phyloP scores from a whole-genome alignment of 2,329 filamentous ascomycete species.

The Verticillium zaregamsianum region DNA sequence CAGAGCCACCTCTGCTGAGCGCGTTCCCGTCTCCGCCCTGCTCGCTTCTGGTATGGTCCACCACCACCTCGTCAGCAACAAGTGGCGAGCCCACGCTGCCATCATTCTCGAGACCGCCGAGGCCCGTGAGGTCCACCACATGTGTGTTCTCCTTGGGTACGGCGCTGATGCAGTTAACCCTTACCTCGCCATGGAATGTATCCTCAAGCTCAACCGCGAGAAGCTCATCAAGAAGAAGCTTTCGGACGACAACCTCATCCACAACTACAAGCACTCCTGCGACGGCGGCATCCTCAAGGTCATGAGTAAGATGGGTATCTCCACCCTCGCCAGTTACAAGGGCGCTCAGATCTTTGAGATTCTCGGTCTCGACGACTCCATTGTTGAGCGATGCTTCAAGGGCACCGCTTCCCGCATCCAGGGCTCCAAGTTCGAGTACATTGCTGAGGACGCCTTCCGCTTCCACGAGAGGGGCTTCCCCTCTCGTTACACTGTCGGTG shows the following conservation, averaged over 20 bases:
- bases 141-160: constrained; percentile 96
- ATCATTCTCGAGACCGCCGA: constrained; percentile 89
- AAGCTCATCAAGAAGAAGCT: constrained; percentile 89
- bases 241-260: constrained; percentile 74
- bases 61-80: constrained; percentile 91
- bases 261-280: constrained; percentile 95
- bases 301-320: constrained; percentile 99
- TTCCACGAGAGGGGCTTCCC: constrained; percentile 94
- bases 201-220: constrained; percentile 93
- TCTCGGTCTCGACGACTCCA: constrained; percentile 84
- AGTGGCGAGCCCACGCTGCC: constrained; percentile 87
- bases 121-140: constrained; percentile 95
- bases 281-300: constrained; percentile 97
- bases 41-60: constrained; percentile 91
- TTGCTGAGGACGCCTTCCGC: constrained; percentile 90
- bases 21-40: constrained; percentile 80
- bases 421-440: constrained; percentile 88
- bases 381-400: constrained; percentile 91
- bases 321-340: constrained; percentile 93
- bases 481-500: constrained; percentile 67
- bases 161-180: constrained; percentile 93
- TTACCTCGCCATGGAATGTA: constrained; percentile 93
- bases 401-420: constrained; percentile 93
- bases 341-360: constrained; percentile 97
- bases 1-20: constrained; percentile 75